These are phyloP conservation scores for Tolypocladium sp. DNA, from an alignment of 2,329 filamentous ascomycete species.

Conservation along the genomic window DNA sequence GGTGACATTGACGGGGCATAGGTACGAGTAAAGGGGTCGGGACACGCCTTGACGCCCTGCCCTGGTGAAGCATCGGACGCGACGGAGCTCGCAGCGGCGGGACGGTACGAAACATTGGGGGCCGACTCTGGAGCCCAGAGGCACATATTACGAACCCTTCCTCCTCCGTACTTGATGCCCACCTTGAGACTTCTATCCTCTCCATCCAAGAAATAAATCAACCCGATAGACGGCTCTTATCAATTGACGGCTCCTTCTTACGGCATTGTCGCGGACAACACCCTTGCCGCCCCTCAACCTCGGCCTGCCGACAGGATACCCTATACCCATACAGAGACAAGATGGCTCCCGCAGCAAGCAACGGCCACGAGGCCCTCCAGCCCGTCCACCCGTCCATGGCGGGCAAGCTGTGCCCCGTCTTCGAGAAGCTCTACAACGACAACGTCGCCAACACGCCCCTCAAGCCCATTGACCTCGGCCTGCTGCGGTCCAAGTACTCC, in stretches of 20 bases:
- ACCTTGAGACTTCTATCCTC: too few species aligned
- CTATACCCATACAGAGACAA: background rate
- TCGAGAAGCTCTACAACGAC: slow-evolving; percentile 37
- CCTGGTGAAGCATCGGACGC: background rate
- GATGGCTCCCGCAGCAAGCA: background rate
- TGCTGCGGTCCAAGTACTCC: slow-evolving; percentile 31
- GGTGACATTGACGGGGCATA: background rate
- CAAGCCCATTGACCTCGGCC: slow-evolving; percentile 27
- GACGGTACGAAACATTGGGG: background rate
- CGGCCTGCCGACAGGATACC: background rate
- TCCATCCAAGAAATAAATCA: background rate
- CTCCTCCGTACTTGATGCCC: too few species aligned
- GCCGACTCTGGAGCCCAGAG: background rate
- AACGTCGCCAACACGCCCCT: slow-evolving; percentile 30
- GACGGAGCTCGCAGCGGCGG: background rate
- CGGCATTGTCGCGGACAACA: background rate
- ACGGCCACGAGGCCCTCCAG: slow-evolving; percentile 33
- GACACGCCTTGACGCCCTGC: too few species aligned
- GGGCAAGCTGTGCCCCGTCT: slow-evolving; percentile 34
- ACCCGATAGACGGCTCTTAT: too few species aligned
- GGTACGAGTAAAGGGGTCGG: too few species aligned
- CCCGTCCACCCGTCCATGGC: slow-evolving; percentile 37
- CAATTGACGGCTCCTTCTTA: background rate
- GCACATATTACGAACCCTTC: background rate
- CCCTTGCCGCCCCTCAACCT: too few species aligned